phyloP scores from a whole-genome alignment of 2,329 filamentous ascomycete genomes.

The Metarhizium sp. region DNA sequence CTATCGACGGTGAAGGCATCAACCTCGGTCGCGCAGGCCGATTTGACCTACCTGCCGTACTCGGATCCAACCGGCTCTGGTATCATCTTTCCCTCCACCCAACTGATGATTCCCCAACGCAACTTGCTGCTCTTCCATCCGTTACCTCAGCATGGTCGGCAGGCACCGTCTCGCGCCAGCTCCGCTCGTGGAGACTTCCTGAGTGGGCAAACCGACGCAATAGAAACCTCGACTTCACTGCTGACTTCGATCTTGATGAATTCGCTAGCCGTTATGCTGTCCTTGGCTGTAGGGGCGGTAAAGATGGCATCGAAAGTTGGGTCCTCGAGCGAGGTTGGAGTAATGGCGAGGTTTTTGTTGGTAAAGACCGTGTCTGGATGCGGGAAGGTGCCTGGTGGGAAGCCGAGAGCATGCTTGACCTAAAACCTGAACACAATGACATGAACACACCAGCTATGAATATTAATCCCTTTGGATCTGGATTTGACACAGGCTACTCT shows the following conservation, averaged over 20 bases:
- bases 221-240: conserved; percentile 87
- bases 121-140: conserved; percentile 60
- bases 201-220: conserved; percentile 96
- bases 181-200: conserved; percentile 85
- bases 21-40: conserved; percentile 68
- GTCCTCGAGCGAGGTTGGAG: conserved; percentile 93
- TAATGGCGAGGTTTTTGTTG: conserved; percentile 90
- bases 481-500: conserved; percentile 65
- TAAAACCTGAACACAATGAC: conserved; percentile 54
- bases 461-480: conserved; percentile 33
- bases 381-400: conserved; percentile 95
- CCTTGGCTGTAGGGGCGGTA: conserved; percentile 81
- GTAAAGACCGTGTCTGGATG: conserved; percentile 91
- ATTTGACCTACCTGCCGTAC: conserved; percentile 63
- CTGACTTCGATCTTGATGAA: conserved; percentile 91
- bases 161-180: conserved; percentile 81
- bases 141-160: conserved; percentile 87
- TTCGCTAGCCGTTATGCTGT: conserved; percentile 74
- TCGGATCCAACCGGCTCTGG: conserved; percentile 85
- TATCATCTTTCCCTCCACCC: conserved; percentile 89
- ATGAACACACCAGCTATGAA: conserved; percentile 24
- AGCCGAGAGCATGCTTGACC: conserved; percentile 88
- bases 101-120: conserved; percentile 73
- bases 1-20: conserved; percentile 68
- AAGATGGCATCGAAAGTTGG: conserved; percentile 91